phyloP scores from a whole-genome alignment of 2,329 filamentous ascomycete genomes.

The Epichloe coenophiala region DNA sequence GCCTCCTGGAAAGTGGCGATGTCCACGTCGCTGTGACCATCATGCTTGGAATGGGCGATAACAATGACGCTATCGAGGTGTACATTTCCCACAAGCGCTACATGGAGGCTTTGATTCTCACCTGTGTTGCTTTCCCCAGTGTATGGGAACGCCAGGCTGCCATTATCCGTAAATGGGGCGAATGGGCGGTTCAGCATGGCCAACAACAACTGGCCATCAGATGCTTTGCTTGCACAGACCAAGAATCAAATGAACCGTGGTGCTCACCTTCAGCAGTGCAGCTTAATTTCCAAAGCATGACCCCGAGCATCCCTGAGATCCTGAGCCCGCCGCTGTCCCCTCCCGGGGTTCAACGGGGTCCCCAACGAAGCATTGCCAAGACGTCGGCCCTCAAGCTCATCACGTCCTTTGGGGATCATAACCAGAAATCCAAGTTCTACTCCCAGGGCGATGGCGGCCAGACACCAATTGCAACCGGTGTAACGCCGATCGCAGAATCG shows the following conservation, averaged over 20 bases:
- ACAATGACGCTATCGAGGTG: constrained; percentile 90
- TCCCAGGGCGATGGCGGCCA: constrained; percentile 39
- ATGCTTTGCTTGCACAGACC: constrained; percentile 82
- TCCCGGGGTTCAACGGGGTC: constrained; percentile 46
- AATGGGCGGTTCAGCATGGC: constrained; percentile 73
- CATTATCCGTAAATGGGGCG: constrained; percentile 88
- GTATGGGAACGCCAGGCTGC: constrained; percentile 88
- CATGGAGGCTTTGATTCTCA: constrained; percentile 85
- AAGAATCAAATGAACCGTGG: constrained; percentile 79
- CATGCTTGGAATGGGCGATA: constrained; percentile 80
- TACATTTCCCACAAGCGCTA: constrained; percentile 85
- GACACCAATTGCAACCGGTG: constrained; percentile 70
- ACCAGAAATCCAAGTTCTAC: constrained; percentile 51
- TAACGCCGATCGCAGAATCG: constrained; percentile 77
- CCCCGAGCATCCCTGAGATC: constrained; percentile 43
- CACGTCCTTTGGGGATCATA: constrained; percentile 64
- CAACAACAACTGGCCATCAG: constrained; percentile 84
- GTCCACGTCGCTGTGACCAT: constrained; percentile 87
- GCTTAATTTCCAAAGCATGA: constrained; percentile 40
- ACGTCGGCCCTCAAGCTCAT: constrained; percentile 80
- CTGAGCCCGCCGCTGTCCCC: constrained; percentile 64
- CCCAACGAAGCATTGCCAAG: constrained; percentile 56
- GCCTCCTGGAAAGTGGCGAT: constrained; percentile 78
- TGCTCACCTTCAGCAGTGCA: constrained; percentile 64
- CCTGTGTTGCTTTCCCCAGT: constrained; percentile 65